Evolutionary conservation across 2,329 filamentous ascomycete genomes (phyloP).

Genomic region (Alternaria brassicae): DNA sequence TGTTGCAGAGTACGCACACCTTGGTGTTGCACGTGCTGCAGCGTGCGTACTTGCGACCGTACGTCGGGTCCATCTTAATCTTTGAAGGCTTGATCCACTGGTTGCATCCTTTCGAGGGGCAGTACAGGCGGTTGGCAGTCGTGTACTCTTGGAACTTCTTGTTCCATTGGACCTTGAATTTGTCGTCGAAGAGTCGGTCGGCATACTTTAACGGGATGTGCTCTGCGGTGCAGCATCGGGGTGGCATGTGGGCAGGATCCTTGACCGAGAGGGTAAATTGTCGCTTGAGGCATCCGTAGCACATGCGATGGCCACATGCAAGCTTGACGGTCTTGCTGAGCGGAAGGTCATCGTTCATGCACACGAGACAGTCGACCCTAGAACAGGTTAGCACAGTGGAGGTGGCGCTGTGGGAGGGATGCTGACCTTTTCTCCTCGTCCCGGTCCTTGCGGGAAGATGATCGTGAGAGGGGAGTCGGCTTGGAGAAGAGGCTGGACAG

Average conservation of each 20-base stretch:
- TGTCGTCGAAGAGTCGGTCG: constrained; percentile 73
- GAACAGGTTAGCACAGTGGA: constrained; percentile 19
- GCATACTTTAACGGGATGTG: constrained; percentile 79
- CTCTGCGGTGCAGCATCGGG: constrained; percentile 76
- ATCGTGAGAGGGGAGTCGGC: constrained; percentile 29
- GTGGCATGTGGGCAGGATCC: constrained; percentile 84
- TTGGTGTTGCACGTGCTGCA: constrained; percentile 76
- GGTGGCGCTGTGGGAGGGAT: neutral
- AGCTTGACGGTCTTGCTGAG: constrained; percentile 71
- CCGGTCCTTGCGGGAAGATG: constrained; percentile 28
- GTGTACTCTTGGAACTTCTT: constrained; percentile 79
- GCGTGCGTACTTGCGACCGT: constrained; percentile 68
- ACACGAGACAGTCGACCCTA: constrained; percentile 76
- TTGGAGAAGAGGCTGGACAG: constrained; percentile 47
- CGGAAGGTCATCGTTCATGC: constrained; percentile 71
- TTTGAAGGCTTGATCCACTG: constrained; percentile 79
- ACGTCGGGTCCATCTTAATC: constrained; percentile 62
- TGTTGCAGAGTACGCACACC: constrained; percentile 76
- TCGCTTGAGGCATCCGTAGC: constrained; percentile 75
- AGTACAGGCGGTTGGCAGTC: constrained; percentile 77
- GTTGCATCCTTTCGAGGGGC: constrained; percentile 74
- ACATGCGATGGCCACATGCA: constrained; percentile 82
- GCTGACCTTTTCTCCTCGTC: constrained; percentile 39
- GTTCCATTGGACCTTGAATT: constrained; percentile 83
- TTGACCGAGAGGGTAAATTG: constrained; percentile 77